Conservation (phyloP, 169 alveolate species). For the Plasmodium vivax region DNA sequence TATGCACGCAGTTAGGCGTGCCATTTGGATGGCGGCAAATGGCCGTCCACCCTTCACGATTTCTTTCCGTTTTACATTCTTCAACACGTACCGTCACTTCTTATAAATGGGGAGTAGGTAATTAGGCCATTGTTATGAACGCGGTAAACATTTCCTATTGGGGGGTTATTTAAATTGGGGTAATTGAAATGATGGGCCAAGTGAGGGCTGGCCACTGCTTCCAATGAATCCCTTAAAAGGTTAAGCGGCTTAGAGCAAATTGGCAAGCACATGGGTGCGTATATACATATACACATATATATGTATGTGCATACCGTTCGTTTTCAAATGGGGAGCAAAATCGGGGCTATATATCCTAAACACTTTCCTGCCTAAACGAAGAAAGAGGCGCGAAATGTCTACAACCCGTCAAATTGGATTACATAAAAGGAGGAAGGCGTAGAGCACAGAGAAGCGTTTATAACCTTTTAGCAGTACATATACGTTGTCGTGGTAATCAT, state of each 20-base stretch:
- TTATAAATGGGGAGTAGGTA: conserved; percentile 69
- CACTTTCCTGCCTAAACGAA: conserved; percentile 57
- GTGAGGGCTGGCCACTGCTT: background rate
- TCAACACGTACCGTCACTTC: conserved; percentile 63
- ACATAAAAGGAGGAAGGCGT: background rate
- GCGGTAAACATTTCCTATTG: conserved; percentile 34
- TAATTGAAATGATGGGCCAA: background rate
- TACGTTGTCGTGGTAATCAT: conserved; percentile 72
- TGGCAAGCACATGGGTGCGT: background rate
- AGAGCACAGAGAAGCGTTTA: background rate
- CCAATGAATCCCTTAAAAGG: background rate
- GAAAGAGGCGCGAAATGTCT: background rate
- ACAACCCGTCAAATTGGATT: background rate
- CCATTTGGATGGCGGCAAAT: background rate
- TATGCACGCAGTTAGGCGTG: background rate
- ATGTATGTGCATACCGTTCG: conserved; percentile 15
- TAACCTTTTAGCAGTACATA: conserved; percentile 72
- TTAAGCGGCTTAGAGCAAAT: background rate
- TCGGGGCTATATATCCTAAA: conserved; percentile 75
- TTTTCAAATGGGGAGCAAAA: conserved; percentile 62
- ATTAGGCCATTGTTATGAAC: conserved; percentile 64
- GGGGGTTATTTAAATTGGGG: background rate
- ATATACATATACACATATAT: background rate
- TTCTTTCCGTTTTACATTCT: conserved; percentile 2
- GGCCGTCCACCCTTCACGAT: background rate